Percentiles rank a stretch among this genome's conserved stretches.
These are phyloP conservation scores for Vaccinium vitisidaea DNA, from an alignment of 148 eudicot genomes.

Conservation along the genomic window DNA sequence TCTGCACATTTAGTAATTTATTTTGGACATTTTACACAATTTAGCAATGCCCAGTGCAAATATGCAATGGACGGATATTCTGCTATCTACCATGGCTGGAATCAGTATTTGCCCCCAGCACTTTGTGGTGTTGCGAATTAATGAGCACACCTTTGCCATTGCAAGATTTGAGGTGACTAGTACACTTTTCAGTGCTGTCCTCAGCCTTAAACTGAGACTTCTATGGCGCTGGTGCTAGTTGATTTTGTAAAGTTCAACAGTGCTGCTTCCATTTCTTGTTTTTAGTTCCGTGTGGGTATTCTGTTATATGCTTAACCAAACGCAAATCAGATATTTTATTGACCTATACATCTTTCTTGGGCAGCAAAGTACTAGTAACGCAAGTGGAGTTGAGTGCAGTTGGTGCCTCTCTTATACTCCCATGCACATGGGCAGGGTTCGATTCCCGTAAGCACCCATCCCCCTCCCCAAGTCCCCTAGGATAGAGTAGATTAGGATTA, in stretches of 20 bases:
- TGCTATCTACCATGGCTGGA: neutral
- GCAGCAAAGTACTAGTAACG: neutral
- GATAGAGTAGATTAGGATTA: too few relatives aligned
- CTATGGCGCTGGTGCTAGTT: neutral
- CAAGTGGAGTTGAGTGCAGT: too few relatives aligned
- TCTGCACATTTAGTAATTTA: neutral
- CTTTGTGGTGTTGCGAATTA: neutral
- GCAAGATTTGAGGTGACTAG: neutral
- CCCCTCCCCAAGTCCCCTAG: too few relatives aligned
- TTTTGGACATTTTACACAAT: neutral
- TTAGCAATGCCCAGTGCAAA: neutral
- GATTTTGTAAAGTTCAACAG: neutral
- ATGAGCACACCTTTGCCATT: neutral
- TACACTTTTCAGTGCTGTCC: neutral
- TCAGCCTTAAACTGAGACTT: neutral
- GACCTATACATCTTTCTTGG: neutral
- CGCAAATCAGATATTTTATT: neutral
- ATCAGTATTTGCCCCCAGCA: neutral
- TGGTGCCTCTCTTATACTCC: too few relatives aligned
- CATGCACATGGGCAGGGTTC: too few relatives aligned
- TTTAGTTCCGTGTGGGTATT: neutral
- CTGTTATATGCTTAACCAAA: neutral
- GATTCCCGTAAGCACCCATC: too few relatives aligned
- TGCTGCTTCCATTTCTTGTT: neutral
- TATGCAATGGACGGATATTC: neutral